These are phyloP conservation scores for Kernera saxatilis DNA, from an alignment of 345 rosid species.

Conservation along the genomic window DNA sequence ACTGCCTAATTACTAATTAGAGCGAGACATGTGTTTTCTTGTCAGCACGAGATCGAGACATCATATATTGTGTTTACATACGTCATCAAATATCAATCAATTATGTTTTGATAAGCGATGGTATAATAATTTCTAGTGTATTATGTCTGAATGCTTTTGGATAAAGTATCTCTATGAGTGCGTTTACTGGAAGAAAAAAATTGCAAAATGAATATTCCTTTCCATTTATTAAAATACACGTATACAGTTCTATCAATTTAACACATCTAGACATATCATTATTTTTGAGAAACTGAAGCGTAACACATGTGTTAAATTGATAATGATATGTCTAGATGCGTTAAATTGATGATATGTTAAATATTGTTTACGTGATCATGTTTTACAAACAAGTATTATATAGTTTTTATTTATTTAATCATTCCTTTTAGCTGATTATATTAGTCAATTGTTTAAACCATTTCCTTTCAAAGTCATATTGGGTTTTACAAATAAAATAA, in stretches of 20 bases:
- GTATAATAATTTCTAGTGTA: not conserved
- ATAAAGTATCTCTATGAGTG: not conserved
- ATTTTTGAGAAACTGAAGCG: not conserved
- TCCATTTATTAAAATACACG: not conserved
- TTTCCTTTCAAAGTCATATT: too few relatives aligned
- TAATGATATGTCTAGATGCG: too few relatives aligned
- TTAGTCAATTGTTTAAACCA: not conserved
- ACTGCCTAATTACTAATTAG: conserved; percentile 7
- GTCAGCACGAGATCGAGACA: not conserved
- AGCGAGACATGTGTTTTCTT: not conserved
- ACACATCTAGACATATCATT: not conserved
- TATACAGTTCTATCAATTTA: not conserved
- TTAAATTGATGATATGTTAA: too few relatives aligned
- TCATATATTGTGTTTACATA: not conserved
- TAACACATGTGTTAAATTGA: too few relatives aligned
- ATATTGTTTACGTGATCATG: not conserved
- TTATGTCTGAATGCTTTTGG: not conserved
- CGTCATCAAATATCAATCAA: not conserved
- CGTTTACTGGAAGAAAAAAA: not conserved
- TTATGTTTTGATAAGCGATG: not conserved
- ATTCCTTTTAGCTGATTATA: not conserved
- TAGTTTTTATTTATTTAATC: not conserved
- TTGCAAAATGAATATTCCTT: not conserved
- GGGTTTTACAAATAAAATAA: too few relatives aligned
- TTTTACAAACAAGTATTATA: not conserved